Conservation (phyloP, 2,329 filamentous ascomycete species). For the Ascocoryne sarcoides region DNA sequence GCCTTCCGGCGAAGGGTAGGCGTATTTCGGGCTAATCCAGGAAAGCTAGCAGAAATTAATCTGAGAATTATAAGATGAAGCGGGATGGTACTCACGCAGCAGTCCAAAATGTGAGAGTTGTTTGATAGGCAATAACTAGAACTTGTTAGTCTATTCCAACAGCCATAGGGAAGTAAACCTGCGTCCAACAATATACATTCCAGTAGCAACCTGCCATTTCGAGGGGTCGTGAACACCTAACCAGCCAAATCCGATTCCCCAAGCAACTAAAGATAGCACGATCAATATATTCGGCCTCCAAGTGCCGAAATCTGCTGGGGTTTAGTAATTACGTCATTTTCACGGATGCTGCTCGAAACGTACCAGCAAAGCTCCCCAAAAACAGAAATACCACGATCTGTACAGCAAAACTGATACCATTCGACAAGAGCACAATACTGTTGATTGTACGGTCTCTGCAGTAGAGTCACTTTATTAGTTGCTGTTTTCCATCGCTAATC, state of each 20-base stretch:
- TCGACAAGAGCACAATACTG: constrained; percentile 54
- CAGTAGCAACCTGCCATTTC: constrained; percentile 52
- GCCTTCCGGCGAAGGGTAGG: constrained; percentile 40
- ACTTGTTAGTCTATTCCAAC: background rate
- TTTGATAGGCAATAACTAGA: constrained; percentile 52
- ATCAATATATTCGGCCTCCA: constrained; percentile 56
- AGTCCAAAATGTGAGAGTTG: constrained; percentile 61
- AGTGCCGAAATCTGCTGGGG: constrained; percentile 54
- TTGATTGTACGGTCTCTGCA: constrained; percentile 35
- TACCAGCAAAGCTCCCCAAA: constrained; percentile 33
- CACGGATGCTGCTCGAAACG: constrained; percentile 22
- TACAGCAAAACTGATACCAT: constrained; percentile 59
- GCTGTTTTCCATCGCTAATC: no score
- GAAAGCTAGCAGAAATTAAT: constrained; percentile 31
- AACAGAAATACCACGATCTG: constrained; percentile 45
- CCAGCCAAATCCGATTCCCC: constrained; percentile 58
- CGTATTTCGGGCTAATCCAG: constrained; percentile 47
- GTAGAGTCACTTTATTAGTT: background rate
- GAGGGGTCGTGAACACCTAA: constrained; percentile 51
- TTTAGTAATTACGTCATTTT: constrained; percentile 9
- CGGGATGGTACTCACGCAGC: constrained; percentile 34
- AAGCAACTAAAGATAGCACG: constrained; percentile 50
- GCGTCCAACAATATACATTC: constrained; percentile 54
- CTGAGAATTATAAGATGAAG: background rate
- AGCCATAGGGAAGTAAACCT: constrained; percentile 1